These are phyloP conservation scores for Teratosphaeria zuluensis DNA, from an alignment of 2,329 filamentous ascomycete genomes.

Conservation along the genomic window DNA sequence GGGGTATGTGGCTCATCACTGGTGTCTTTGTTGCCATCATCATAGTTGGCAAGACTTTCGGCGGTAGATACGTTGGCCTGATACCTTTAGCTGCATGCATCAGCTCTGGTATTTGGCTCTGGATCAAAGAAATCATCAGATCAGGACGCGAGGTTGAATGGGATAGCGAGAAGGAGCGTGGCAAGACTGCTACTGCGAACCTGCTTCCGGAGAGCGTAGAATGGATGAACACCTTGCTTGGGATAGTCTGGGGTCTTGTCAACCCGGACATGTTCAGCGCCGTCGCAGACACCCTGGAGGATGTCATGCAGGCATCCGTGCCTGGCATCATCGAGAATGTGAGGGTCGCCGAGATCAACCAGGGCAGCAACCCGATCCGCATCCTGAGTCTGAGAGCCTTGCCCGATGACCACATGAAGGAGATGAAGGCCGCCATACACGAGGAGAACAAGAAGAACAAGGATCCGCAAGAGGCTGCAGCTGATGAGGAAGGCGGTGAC, in stretches of 20 bases:
- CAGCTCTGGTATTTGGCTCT: constrained; percentile 71
- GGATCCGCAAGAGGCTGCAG: constrained; percentile 77
- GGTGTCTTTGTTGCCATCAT: constrained; percentile 65
- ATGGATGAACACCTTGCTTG: constrained; percentile 88
- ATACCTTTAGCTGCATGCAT: constrained; percentile 64
- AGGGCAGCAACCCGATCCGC: constrained; percentile 81
- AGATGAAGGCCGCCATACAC: constrained; percentile 72
- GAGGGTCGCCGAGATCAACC: constrained; percentile 86
- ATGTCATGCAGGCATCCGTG: constrained; percentile 94
- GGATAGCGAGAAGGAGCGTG: constrained; percentile 75
- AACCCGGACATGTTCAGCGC: constrained; percentile 93
- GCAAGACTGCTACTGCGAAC: constrained; percentile 74
- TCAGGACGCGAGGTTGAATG: constrained; percentile 79
- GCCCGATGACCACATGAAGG: constrained; percentile 69
- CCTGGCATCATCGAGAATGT: constrained; percentile 89
- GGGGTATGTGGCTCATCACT: constrained; percentile 59
- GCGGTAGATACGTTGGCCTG: constrained; percentile 65
- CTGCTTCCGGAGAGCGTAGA: constrained; percentile 81
- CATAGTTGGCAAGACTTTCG: constrained; percentile 68
- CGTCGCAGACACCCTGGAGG: constrained; percentile 85
- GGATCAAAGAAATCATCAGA: constrained; percentile 77
- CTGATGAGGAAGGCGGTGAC: constrained; percentile 80
- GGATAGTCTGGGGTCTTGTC: constrained; percentile 78
- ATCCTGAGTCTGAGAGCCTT: constrained; percentile 80
- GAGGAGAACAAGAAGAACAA: constrained; percentile 70